Evolutionary conservation across 2,329 filamentous ascomycete genomes (phyloP).

Genomic region (Mycosphaerella sp.): DNA sequence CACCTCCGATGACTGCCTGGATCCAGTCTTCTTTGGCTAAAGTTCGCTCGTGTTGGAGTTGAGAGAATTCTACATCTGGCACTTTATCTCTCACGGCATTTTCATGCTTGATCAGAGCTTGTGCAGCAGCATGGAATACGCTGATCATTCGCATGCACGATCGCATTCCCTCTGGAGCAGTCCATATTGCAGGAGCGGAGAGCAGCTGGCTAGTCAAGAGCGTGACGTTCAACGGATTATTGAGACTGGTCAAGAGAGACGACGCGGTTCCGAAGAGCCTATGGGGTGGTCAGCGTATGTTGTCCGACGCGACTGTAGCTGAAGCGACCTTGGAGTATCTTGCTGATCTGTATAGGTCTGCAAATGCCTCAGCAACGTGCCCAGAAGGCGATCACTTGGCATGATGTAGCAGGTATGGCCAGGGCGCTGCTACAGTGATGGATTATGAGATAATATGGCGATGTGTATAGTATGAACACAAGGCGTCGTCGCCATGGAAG

Average conservation of each 20-base stretch:
- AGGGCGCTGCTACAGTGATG: neutral
- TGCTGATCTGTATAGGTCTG: constrained; percentile 54
- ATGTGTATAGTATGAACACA: neutral
- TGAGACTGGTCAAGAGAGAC: constrained; percentile 61
- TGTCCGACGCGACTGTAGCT: neutral
- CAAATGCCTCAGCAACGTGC: constrained; percentile 58
- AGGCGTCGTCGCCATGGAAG: constrained; percentile 1
- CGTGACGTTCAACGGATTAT: constrained; percentile 68
- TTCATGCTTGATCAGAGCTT: constrained; percentile 48
- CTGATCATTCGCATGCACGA: constrained; percentile 62
- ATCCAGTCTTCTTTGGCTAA: constrained; percentile 51
- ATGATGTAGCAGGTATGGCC: constrained; percentile 38
- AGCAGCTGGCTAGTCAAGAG: constrained; percentile 68
- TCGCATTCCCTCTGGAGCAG: constrained; percentile 53
- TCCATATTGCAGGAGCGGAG: constrained; percentile 66
- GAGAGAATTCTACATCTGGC: constrained; percentile 24
- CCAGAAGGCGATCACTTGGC: constrained; percentile 62
- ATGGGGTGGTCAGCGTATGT: constrained; percentile 13
- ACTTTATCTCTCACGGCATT: constrained; percentile 30
- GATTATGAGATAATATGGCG: neutral
- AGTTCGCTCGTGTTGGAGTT: constrained; percentile 30
- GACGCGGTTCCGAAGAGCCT: constrained; percentile 59
- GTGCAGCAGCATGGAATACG: constrained; percentile 64
- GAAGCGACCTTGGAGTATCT: constrained; percentile 52
- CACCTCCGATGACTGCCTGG: constrained; percentile 53